These are phyloP conservation scores for Pugionium cornutum DNA, from an alignment of 345 rosid species.

Conservation along the genomic window DNA sequence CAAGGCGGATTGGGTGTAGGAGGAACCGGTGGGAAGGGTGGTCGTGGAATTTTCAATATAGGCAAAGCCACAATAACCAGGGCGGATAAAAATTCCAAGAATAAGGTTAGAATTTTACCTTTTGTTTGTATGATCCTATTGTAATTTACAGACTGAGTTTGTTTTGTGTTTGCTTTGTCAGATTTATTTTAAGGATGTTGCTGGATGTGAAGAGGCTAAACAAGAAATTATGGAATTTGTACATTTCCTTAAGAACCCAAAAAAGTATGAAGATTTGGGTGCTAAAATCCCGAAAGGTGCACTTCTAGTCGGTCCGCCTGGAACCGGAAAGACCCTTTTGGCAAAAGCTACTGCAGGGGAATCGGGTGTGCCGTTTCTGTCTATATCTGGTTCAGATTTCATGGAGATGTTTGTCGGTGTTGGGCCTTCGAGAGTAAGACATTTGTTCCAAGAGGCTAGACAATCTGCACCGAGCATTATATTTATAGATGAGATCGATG, in stretches of 20 bases:
- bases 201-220: conserved; percentile 98
- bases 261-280: conserved; percentile 90
- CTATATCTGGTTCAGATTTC: conserved; percentile 96
- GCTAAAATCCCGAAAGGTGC: conserved; percentile 98
- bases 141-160: neutral
- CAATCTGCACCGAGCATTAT: conserved; percentile 86
- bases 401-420: conserved; percentile 99
- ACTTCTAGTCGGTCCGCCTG: conserved; percentile 92
- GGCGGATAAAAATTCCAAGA: conserved; percentile 86
- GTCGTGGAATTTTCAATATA: conserved; percentile 88
- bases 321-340: conserved; percentile 96
- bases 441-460: conserved; percentile 95
- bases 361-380: conserved; percentile 87
- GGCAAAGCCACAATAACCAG: conserved; percentile 89
- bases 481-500: conserved; percentile 95
- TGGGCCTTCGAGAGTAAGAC: conserved; percentile 96
- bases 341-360: conserved; percentile 99
- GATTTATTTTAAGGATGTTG: conserved; percentile 92
- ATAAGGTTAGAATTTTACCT: conserved; percentile 55
- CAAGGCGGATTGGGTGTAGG: conserved; percentile 88
- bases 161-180: conserved; percentile 22
- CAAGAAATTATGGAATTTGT: conserved; percentile 98
- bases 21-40: conserved; percentile 78
- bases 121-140: neutral
- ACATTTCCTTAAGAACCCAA: conserved; percentile 90